Evolutionary conservation across 345 rosid species (phyloP).

Genomic region (Diplotaxis tenuifolia): DNA sequence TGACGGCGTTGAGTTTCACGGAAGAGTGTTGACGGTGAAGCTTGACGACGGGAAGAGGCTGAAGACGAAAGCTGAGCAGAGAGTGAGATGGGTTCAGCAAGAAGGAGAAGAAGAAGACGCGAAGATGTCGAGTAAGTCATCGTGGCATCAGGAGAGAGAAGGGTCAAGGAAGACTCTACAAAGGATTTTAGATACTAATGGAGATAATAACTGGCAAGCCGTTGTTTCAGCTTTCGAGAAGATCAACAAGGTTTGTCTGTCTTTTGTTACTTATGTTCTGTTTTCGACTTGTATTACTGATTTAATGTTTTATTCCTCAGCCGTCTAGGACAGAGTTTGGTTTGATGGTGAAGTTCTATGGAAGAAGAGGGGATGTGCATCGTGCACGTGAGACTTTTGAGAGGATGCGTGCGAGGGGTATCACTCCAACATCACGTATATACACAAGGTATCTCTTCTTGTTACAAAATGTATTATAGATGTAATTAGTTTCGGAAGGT

Average conservation of each 20-base stretch:
- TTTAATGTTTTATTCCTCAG: constrained; percentile 41
- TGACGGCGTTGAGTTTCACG: constrained; percentile 89
- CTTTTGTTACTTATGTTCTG: constrained; percentile 10
- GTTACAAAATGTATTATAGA: background rate
- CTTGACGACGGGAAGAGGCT: constrained; percentile 81
- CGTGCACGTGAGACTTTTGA: constrained; percentile 93
- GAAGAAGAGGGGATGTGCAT: constrained; percentile 92
- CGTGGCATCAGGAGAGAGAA: constrained; percentile 91
- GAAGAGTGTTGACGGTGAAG: constrained; percentile 85
- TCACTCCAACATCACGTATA: constrained; percentile 83
- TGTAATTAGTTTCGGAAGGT: constrained; percentile 27
- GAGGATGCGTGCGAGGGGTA: constrained; percentile 88
- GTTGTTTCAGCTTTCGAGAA: constrained; percentile 78
- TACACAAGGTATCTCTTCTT: constrained; percentile 66
- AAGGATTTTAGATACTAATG: constrained; percentile 61
- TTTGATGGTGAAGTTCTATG: constrained; percentile 91
- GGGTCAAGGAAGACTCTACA: constrained; percentile 49
- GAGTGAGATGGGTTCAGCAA: constrained; percentile 57
- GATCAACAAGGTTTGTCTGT: constrained; percentile 68
- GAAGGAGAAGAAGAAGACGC: constrained; percentile 47
- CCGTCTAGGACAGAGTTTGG: constrained; percentile 97
- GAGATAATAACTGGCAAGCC: constrained; percentile 91
- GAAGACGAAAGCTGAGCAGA: constrained; percentile 60
- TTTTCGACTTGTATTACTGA: background rate
- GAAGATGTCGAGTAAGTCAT: constrained; percentile 42